Percentiles rank a stretch among this genome's conserved stretches.
Evolutionary conservation across 768 basidiomycete genomes (phyloP).

Genomic region (Lactarius psammicola): DNA sequence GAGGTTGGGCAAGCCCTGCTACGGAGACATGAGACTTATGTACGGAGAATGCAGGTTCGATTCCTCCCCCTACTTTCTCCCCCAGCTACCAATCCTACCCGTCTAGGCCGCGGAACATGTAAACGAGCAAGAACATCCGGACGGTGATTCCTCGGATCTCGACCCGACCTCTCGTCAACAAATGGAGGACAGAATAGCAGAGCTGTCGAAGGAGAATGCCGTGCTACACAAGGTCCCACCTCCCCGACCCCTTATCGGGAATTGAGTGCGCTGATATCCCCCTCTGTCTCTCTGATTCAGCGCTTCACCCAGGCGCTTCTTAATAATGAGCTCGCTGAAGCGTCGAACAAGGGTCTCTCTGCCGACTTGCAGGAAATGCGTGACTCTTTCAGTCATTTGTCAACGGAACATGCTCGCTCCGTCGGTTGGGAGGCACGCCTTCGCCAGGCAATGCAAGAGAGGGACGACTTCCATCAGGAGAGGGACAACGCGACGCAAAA

Average conservation of each 20-base stretch:
- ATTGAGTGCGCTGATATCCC: constrained; percentile 20
- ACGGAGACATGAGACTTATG: constrained; percentile 83
- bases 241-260: neutral
- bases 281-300: constrained; percentile 40
- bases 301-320: constrained; percentile 74
- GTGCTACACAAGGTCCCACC: constrained; percentile 56
- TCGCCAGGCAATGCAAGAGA: constrained; percentile 63
- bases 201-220: constrained; percentile 55
- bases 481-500: constrained; percentile 66
- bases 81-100: neutral
- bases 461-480: constrained; percentile 84
- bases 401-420: constrained; percentile 65
- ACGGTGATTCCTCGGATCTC: constrained; percentile 19
- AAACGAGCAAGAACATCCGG: neutral
- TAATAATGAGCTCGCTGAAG: constrained; percentile 79
- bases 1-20: constrained; percentile 90
- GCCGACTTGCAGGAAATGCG: constrained; percentile 76
- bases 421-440: constrained; percentile 70
- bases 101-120: constrained; percentile 29
- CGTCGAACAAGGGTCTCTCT: constrained; percentile 69
- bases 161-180: constrained; percentile 29
- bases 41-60: constrained; percentile 66
- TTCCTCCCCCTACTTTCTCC: neutral
- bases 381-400: constrained; percentile 61
- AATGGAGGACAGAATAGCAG: constrained; percentile 38